Conservation (phyloP, 306 rosid genomes). For the Malus sieversii region DNA sequence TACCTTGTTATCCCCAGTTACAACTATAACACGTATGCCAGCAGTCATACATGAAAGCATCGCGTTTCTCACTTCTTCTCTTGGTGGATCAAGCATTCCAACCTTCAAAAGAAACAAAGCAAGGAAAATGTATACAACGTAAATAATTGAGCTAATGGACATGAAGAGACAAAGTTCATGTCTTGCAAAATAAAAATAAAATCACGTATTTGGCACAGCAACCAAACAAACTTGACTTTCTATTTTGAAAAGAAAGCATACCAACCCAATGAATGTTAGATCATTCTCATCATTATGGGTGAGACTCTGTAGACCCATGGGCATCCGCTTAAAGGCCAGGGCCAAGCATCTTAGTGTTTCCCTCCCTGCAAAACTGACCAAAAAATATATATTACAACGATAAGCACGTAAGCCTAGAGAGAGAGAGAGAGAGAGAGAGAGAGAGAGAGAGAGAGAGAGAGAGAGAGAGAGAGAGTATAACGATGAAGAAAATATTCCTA, state of each 20-base stretch:
- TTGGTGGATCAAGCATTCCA: constrained; percentile 99
- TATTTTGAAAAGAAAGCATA: constrained; percentile 67
- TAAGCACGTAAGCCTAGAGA: too few relatives aligned
- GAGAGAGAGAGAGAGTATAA: neutral
- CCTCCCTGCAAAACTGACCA: constrained; percentile 88
- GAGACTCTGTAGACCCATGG: constrained; percentile 47
- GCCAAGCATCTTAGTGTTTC: constrained; percentile 97
- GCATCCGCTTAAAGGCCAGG: constrained; percentile 85
- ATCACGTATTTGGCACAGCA: neutral
- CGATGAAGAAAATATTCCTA: constrained; percentile 7
- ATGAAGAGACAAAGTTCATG: neutral
- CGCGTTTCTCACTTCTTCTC: constrained; percentile 95
- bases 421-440: neutral
- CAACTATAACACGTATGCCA: constrained; percentile 98
- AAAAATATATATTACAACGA: constrained; percentile 11
- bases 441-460: neutral
- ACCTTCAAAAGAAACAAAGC: constrained; percentile 41
- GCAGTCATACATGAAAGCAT: constrained; percentile 95
- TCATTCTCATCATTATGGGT: constrained; percentile 78
- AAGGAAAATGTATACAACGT: constrained; percentile 7
- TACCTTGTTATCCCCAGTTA: constrained; percentile 98
- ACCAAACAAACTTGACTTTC: constrained; percentile 16
- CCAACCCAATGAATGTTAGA: constrained; percentile 98
- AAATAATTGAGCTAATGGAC: neutral
- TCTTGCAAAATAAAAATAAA: neutral